Conservation (phyloP, 2,329 filamentous ascomycete genomes). For the Fusarium sp. region DNA sequence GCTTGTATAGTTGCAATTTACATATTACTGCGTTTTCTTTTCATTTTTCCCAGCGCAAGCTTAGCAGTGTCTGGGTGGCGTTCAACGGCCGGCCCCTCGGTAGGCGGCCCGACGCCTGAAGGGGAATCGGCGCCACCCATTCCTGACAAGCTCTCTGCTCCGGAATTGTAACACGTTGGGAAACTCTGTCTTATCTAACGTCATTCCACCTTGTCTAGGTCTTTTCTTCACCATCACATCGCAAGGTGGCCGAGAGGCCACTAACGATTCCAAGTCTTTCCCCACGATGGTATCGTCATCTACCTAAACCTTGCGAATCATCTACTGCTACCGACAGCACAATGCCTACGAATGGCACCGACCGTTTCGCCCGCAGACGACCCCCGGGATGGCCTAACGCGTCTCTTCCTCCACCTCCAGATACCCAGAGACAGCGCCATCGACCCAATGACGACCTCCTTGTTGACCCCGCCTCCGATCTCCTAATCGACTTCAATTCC, state of each 20-base stretch:
- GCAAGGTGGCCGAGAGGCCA: constrained; percentile 31
- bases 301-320: constrained; percentile 41
- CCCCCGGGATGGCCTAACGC: constrained; percentile 35
- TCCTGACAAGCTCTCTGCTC: constrained; percentile 29
- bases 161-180: constrained; percentile 31
- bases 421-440: constrained; percentile 38
- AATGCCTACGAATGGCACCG: constrained; percentile 49
- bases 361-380: constrained; percentile 47
- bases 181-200: constrained; percentile 42
- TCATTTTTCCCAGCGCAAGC: constrained; percentile 22
- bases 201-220: constrained; percentile 30
- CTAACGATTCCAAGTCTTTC: constrained; percentile 42
- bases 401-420: constrained; percentile 36
- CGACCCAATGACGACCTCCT: constrained; percentile 54
- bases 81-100: constrained; percentile 41
- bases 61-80: constrained; percentile 40
- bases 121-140: constrained; percentile 42
- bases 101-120: constrained; percentile 38
- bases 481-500: constrained; percentile 67
- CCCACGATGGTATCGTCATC: constrained; percentile 52
- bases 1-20: constrained; percentile 5
- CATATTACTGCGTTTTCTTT: constrained; percentile 6
- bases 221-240: constrained; percentile 28
- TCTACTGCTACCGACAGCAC: constrained; percentile 34
- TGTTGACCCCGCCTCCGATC: constrained; percentile 57